phyloP scores from a whole-genome alignment of 176 grass and related monocot species.

The Tuctoria greenei region DNA sequence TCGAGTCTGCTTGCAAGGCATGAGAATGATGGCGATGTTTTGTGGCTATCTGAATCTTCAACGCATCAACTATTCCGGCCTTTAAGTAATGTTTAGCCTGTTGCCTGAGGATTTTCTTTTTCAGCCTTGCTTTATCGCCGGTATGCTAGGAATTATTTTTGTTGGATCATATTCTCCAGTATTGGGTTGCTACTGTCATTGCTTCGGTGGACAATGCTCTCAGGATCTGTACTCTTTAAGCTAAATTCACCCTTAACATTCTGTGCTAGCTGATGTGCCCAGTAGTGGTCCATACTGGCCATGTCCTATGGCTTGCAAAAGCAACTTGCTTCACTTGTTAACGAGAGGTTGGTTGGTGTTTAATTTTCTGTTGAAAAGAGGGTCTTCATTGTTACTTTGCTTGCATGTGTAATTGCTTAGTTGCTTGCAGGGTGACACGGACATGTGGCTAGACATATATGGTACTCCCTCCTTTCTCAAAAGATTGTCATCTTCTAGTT shows the following conservation, averaged over 20 bases:
- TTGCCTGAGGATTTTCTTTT: neutral
- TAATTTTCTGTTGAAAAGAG: neutral
- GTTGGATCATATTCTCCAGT: slow-evolving; percentile 9
- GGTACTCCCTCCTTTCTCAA: too few relatives aligned
- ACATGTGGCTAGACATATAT: slow-evolving; percentile 32
- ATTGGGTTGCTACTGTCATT: slow-evolving; percentile 20
- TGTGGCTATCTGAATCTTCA: slow-evolving; percentile 2
- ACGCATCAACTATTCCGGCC: neutral
- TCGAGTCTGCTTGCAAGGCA: slow-evolving; percentile 29
- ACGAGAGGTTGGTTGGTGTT: slow-evolving; percentile 3
- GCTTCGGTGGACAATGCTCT: slow-evolving; percentile 25
- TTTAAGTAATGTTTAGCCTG: slow-evolving; percentile 18
- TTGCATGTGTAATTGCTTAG: slow-evolving; percentile 31
- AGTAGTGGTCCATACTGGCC: slow-evolving; percentile 30
- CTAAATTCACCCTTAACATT: slow-evolving; percentile 20
- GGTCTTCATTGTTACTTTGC: slow-evolving; percentile 22
- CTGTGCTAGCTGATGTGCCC: neutral
- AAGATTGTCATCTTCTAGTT: too few relatives aligned
- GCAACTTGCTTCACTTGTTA: slow-evolving; percentile 23
- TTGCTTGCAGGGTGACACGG: slow-evolving; percentile 21
- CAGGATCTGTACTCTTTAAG: slow-evolving; percentile 37
- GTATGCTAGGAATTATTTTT: neutral
- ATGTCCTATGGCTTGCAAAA: slow-evolving; percentile 15
- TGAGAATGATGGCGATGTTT: slow-evolving; percentile 28
- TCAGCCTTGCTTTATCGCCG: neutral